Base-by-base conservation (phyloP, 345 rosid genomes). In the Dipteronia sinensis region DNA sequence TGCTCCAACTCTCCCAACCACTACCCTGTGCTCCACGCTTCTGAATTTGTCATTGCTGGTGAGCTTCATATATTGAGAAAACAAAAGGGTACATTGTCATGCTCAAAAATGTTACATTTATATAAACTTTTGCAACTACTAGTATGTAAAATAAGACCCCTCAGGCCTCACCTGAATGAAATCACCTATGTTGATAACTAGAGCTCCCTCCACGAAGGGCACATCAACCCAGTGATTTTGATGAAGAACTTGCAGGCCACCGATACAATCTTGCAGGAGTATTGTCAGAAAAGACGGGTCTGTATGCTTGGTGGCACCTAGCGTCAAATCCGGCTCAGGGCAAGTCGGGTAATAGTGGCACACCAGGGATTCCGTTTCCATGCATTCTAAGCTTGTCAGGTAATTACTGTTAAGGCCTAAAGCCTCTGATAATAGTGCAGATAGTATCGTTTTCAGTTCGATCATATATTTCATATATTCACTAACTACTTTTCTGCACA, bases 281-380 rank as follows among this genome's bases (percentile, higher is more conserved):
- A 85, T 62, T 4, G 90, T 87, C 9, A 86, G 63, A 25, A 86
- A 87, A 13, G 87, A 84, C 7, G 89, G 86, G 72, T 89, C 90
- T 3, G 85, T 79, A 20, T 89, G 93, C 82, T 79, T 79, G 56
- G 82, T 71, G 22, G 92, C 66, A 10, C 89, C 89, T 0, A 87
- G 58, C 0, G 90, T 85, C 77, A 85, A 56, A 23, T 86, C 83
- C 29, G 89, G 90, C 83, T 89, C 82, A 0, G 93, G 89, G 70
- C 93, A 87, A 51, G 75, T 65, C 3, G 90, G 93, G 71, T 86
- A 87, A 63, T 83, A 89, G 70, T 87, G 90, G 74, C 89, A 83
- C 53, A 76, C 69, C 38, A 89, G 22, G 0, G 77, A 73, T 70
- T 83, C 82, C 0, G 89, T 82, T 80, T 87, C 88, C 93, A 86